Evolutionary conservation across 2,329 filamentous ascomycete genomes (phyloP), one percentile per base, ranked within the genome.

Genomic region (Ophiobolus disseminans): DNA sequence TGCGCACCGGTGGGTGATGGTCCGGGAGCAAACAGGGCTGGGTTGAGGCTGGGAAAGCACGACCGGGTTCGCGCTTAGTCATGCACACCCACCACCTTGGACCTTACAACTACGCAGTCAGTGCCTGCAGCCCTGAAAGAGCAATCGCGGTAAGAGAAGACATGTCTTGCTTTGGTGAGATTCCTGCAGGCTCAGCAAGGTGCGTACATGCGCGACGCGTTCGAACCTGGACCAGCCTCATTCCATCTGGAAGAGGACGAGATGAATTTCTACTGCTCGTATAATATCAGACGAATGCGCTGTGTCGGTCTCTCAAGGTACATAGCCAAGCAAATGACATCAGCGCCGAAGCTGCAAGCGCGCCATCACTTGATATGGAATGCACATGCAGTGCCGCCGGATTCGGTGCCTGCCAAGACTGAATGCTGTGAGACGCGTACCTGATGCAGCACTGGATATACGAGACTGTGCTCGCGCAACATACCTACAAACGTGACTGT

Each of bases 1-100:
- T 53, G 56, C 60, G 62, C 60, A 55, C 49, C 40, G 47, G 52
- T 51, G 51, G 52, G 50, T 50, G 51, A 50, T 60, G 56, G 53
- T 48, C 43, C 46, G 40, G 36, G 54, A 39, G 45, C 42, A 39
- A 34, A 32, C 23, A 34, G 35, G 51, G 35, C 47, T 41, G 53
- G 48, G 50, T 44, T 48, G 50, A 45, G 45, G 49, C 45, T 52
- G 44, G 49, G 45, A 48, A 32, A 25, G 35, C 48, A 23, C 28
- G 23, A 43, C 14, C 16, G 30, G n/a, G n/a, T 34, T 14, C 31
- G 16, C 23, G 49, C 49, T 52, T 52, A 52, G 43, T 47, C 44
- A 52, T 34, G n/a, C n/a, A n/a, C n/a, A n/a, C n/a, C n/a, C n/a
- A n/a, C n/a, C n/a, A n/a, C n/a, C n/a, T n/a, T n/a, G n/a, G n/a